Conservation (phyloP, 805 yeast species). For the Candida insectalens region DNA sequence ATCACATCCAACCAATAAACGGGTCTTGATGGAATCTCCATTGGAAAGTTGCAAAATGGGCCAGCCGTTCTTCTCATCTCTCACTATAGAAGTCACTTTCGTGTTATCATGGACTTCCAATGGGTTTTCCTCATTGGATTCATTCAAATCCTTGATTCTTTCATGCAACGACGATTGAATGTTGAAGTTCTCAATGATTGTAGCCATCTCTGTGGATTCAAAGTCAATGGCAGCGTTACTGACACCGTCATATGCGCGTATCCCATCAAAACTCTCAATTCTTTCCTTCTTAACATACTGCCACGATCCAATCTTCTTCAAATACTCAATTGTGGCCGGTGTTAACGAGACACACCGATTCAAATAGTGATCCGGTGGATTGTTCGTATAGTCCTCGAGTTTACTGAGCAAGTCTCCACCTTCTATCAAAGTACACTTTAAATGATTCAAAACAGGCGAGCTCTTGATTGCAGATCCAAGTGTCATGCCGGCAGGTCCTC, state of each 20-base stretch:
- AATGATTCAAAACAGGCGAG: constrained; percentile 49
- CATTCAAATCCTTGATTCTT: constrained; percentile 36
- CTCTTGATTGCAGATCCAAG: constrained; percentile 71
- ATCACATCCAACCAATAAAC: constrained; percentile 89
- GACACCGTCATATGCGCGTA: constrained; percentile 81
- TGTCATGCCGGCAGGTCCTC: constrained; percentile 95
- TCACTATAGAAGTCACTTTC: constrained; percentile 50
- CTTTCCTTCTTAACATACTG: constrained; percentile 57
- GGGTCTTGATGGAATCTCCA: constrained; percentile 55
- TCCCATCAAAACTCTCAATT: constrained; percentile 68
- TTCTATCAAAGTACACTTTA: constrained; percentile 66
- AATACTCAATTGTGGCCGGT: constrained; percentile 61
- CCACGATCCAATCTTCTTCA: constrained; percentile 72
- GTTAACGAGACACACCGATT: constrained; percentile 84
- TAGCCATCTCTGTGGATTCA: constrained; percentile 57
- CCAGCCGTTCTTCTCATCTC: constrained; percentile 45
- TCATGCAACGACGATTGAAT: constrained; percentile 65
- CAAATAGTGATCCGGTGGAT: constrained; percentile 44
- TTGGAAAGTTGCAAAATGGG: constrained; percentile 61
- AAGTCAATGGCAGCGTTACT: constrained; percentile 64
- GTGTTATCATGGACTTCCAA: constrained; percentile 51
- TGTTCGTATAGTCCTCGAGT: constrained; percentile 34
- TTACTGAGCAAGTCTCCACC: constrained; percentile 45
- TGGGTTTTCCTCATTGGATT: constrained; percentile 10
- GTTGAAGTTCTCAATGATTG: constrained; percentile 84